Evolutionary conservation across 257 asterid species (phyloP), one percentile per base, ranked within the genome.

Genomic region (Rehmannia glutinosa): DNA sequence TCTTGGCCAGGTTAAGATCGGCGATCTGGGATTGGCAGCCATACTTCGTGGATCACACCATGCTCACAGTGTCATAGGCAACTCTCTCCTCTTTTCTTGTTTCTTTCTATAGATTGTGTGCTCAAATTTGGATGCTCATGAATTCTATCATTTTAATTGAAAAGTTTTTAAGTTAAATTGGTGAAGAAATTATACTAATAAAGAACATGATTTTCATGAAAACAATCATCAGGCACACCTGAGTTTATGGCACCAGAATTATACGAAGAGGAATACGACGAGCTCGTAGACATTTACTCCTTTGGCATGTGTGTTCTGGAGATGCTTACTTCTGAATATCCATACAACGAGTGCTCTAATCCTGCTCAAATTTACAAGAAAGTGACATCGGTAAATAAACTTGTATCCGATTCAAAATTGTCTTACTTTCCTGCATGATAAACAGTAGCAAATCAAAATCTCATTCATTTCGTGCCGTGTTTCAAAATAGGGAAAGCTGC

Each of bases 321-420:
- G 75, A 86, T 90, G 92, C 91, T 90, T 25, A 87, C 94, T 24
- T 76, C 80, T 4, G 95, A 90, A 19, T 90, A 87, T 65, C 97
- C 97, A 0, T 90, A 90, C 62, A 75, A 73, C 57, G 97, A 90
- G 82, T 90, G 97, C 79, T 77, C 92, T 3, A 90, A 90, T 62
- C 87, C 96, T 49, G 97, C 97, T 75, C 97, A 90, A 68, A 90
- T 90, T n/a, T 90, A 90, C 82, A 90, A 85, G 94, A 90, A 87
- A 87, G 96, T 90, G 17, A 87, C 91, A 56, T 82, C 88, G 73
- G 97, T 90, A 75, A 83, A 79, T 54, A 9, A 61, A 3, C 16
- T 1, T 23, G 1, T 6, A 5, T 2, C 9, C 30, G 47, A 23
- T 69, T 57, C 20, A n/a, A 27, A 19, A 33, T 12, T 19, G n/a